phyloP scores from a whole-genome alignment of 2,329 filamentous ascomycete genomes.

The Phoma sp. region DNA sequence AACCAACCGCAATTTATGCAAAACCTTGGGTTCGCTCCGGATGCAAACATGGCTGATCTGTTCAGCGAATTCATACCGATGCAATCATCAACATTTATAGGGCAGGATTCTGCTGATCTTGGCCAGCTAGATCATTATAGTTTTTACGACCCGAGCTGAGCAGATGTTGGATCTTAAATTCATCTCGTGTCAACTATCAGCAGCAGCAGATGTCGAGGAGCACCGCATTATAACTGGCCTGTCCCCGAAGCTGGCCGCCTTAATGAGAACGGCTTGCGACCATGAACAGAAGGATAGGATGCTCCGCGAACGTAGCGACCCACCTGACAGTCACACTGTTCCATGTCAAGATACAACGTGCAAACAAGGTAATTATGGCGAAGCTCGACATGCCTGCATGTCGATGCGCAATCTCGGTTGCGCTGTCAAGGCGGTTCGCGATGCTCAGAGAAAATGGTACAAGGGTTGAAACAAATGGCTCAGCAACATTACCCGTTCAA shows the following conservation, averaged over 20 bases:
- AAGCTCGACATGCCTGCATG: background rate
- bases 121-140: slow-evolving; percentile 35
- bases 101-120: slow-evolving; percentile 24
- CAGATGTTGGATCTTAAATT: background rate
- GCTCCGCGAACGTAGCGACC: background rate
- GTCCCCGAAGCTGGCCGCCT: background rate
- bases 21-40: slow-evolving; percentile 70
- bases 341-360: background rate
- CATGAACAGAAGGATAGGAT: background rate
- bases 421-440: slow-evolving; percentile 15
- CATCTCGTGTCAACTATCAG: background rate
- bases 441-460: slow-evolving; percentile 30
- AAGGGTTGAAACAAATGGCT: slow-evolving; percentile 16
- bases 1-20: slow-evolving; percentile 71
- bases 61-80: slow-evolving; percentile 54
- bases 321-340: background rate
- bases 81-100: slow-evolving; percentile 44
- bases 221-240: background rate
- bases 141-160: slow-evolving; percentile 37
- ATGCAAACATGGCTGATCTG: slow-evolving; percentile 65
- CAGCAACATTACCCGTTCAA: slow-evolving; percentile 6
- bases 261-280: background rate
- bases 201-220: background rate
- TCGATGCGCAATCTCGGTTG: slow-evolving; percentile 1
- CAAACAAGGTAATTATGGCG: background rate